Evolutionary conservation across 2,329 filamentous ascomycete genomes (phyloP).

Genomic region (Chalaropsis thielavioides): DNA sequence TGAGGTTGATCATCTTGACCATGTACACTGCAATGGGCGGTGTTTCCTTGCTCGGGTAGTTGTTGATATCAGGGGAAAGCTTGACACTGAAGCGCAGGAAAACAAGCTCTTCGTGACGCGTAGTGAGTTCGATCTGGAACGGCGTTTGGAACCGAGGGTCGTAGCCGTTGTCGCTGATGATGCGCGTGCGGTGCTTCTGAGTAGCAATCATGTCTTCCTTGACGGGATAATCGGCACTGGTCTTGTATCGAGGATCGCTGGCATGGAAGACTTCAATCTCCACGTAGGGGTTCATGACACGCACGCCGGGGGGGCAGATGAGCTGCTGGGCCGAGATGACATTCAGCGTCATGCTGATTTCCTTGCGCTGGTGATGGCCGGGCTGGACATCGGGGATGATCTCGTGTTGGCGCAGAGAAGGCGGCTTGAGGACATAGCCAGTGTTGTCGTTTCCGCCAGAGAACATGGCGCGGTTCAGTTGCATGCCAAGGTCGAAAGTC

Average conservation of each 20-base stretch:
- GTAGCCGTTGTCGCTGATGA: constrained; percentile 80
- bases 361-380: constrained; percentile 59
- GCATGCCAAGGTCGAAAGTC: constrained; percentile 89
- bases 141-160: constrained; percentile 76
- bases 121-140: constrained; percentile 69
- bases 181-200: constrained; percentile 62
- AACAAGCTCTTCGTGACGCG: constrained; percentile 85
- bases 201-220: constrained; percentile 39
- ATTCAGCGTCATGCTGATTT: constrained; percentile 72
- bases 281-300: constrained; percentile 79
- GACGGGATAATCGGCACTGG: constrained; percentile 50
- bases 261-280: constrained; percentile 91
- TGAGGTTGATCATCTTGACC: constrained; percentile 76
- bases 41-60: constrained; percentile 40
- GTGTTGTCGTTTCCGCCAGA: constrained; percentile 71
- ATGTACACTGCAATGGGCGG: constrained; percentile 73
- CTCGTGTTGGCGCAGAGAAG: constrained; percentile 61
- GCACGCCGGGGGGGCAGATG: constrained; percentile 59
- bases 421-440: constrained; percentile 88
- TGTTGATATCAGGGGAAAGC: constrained; percentile 65
- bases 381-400: constrained; percentile 31
- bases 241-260: constrained; percentile 84
- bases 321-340: constrained; percentile 91
- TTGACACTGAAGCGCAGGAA: constrained; percentile 90
- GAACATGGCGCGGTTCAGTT: constrained; percentile 97